Base-by-base conservation (phyloP, 2,329 filamentous ascomycete genomes). In the Fusarium tupiense region DNA sequence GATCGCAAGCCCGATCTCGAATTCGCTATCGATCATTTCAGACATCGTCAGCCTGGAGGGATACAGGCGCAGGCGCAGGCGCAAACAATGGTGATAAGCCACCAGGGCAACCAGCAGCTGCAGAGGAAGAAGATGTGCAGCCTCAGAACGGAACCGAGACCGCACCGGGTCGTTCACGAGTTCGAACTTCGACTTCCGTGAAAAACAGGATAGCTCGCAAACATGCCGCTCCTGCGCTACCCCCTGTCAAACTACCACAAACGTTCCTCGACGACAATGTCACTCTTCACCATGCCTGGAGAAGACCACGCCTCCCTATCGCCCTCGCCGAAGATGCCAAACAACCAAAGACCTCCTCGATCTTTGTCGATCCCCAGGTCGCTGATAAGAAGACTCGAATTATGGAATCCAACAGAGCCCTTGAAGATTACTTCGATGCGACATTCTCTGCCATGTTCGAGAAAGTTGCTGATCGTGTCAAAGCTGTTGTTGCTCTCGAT, bases 211-310 rank as follows among this genome's bases (percentile, higher is more conserved):
- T 79, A 58, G 70, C 80, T 63, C 80, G 82, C 60, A 80, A 79
- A 60, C 76, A 80, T 47, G 78, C 77, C 38, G 80, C 82, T 40
- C 81, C 83, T 33, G 83, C 84, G 50, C 74, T 90, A 17, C 88
- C 88, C n/a, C 83, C 85, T 6, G 82, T 89, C 29, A 83, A 86
- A 57, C 82, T 93, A 20, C 90, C 91, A 2, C 81, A 85, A 64
- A 87, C 85, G 81, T 93, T 93, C 70, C 80, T 90, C 61, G 81
- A 86, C 44, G 80, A 83, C 26, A 88, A 88, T 62, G 85, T 93
- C 44, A 78, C 69, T 19, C 64, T 81, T 31, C 77, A 79, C 57
- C 35, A 74, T 53, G n/a, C 61, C n/a, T 64, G 65, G n/a, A 71
- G 49, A 20, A 77, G 76, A 53, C 82, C 81, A 24, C 68, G 69